Percentiles rank a stretch among this genome's conserved stretches.
These are phyloP conservation scores for Chlorella ohadii DNA, from an alignment of 139 green algal genomes.

Conservation along the genomic window DNA sequence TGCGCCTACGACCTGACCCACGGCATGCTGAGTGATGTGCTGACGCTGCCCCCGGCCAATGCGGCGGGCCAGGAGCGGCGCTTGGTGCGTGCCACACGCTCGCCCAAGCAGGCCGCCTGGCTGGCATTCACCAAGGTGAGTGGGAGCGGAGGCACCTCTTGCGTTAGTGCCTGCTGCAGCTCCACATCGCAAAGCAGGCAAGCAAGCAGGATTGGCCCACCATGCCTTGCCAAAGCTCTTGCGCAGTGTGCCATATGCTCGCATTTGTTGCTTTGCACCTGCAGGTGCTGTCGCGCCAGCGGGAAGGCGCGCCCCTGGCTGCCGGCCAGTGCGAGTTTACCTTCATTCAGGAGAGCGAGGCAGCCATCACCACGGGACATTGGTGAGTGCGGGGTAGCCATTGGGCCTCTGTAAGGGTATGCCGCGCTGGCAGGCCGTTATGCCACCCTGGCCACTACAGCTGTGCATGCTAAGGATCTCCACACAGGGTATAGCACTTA, in stretches of 20 bases:
- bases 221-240: no score
- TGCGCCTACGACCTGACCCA: conserved; percentile 47
- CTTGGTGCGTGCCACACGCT: conserved; percentile 26
- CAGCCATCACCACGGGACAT: conserved; percentile 22
- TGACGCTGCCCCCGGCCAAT: conserved; percentile 33
- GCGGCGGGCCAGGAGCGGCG: conserved; percentile 13
- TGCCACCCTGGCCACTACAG: no score
- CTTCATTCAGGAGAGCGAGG: conserved; percentile 30
- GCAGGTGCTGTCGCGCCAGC: conserved; percentile 33
- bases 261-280: background rate
- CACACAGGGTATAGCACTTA: no score
- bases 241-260: background rate
- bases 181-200: no score
- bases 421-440: no score
- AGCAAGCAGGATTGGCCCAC: no score
- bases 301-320: background rate
- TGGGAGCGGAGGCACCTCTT: background rate
- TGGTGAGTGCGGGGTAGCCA: conserved; percentile 31
- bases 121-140: conserved; percentile 27
- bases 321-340: conserved; percentile 37
- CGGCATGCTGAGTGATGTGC: conserved; percentile 36
- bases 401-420: no score
- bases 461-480: no score
- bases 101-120: conserved; percentile 27
- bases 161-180: no score